Conservation (phyloP, 2,329 filamentous ascomycete species). For the Colletotrichum simmondsii region DNA sequence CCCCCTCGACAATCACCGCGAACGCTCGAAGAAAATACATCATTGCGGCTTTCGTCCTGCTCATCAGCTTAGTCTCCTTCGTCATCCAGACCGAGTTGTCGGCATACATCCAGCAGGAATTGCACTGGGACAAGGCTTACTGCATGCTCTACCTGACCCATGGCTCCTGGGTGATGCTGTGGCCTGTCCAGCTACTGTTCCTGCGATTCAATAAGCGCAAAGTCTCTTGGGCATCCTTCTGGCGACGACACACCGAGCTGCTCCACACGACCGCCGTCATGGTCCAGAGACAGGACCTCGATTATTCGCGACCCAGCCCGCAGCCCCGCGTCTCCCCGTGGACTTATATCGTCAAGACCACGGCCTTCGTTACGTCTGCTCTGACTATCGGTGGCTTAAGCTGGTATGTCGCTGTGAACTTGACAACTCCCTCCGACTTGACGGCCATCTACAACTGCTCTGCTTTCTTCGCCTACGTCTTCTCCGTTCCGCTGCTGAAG, state of each 20-base stretch:
- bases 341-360: conserved; percentile 82
- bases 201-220: conserved; percentile 83
- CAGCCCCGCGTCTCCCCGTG: conserved; percentile 52
- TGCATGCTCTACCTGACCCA: conserved; percentile 99
- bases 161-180: conserved; percentile 90
- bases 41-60: conserved; percentile 85
- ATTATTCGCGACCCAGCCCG: conserved; percentile 61
- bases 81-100: conserved; percentile 96
- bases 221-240: conserved; percentile 85
- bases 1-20: conserved; percentile 50
- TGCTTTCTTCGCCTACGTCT: conserved; percentile 98
- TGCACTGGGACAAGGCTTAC: conserved; percentile 98
- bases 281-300: conserved; percentile 83
- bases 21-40: conserved; percentile 84
- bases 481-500: conserved; percentile 88
- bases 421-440: conserved; percentile 92
- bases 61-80: conserved; percentile 86
- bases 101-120: conserved; percentile 90
- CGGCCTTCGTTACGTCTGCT: conserved; percentile 83
- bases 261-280: conserved; percentile 74
- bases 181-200: conserved; percentile 85
- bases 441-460: conserved; percentile 99
- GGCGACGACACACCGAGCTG: conserved; percentile 70
- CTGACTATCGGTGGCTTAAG: conserved; percentile 91
- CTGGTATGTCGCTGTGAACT: conserved; percentile 95